Percentiles rank a stretch among this genome's conserved stretches.
These are phyloP conservation scores for Bipolaris sorokiniana DNA, from an alignment of 2,329 filamentous ascomycete genomes.

Conservation along the genomic window DNA sequence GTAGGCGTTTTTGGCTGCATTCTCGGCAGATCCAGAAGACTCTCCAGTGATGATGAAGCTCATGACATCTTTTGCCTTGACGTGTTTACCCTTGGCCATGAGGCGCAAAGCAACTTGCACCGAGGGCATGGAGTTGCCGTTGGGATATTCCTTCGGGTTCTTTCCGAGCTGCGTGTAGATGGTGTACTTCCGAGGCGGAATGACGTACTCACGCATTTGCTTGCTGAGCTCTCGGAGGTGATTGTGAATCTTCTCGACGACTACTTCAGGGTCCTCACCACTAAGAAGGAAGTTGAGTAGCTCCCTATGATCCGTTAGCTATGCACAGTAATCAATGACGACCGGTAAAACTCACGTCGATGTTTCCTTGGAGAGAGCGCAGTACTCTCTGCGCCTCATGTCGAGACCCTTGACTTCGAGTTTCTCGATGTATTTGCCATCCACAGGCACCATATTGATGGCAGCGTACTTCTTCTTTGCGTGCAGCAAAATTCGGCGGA, in stretches of 20 bases:
- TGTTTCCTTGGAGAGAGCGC: constrained; percentile 91
- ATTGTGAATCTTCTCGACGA: constrained; percentile 89
- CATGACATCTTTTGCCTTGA: constrained; percentile 95
- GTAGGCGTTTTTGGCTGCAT: constrained; percentile 86
- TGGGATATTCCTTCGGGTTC: constrained; percentile 89
- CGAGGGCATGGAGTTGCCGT: constrained; percentile 93
- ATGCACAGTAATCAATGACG: not conserved
- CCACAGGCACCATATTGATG: constrained; percentile 87
- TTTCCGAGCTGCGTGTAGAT: constrained; percentile 99
- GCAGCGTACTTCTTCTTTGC: constrained; percentile 99
- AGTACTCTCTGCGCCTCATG: constrained; percentile 98
- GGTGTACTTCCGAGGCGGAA: constrained; percentile 87
- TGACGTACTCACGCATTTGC: constrained; percentile 81
- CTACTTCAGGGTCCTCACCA: constrained; percentile 86
- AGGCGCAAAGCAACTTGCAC: constrained; percentile 94
- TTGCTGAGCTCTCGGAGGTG: constrained; percentile 83
- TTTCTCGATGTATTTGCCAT: constrained; percentile 90
- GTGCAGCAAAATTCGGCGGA: constrained; percentile 88
- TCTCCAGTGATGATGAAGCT: constrained; percentile 88
- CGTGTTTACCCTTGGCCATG: constrained; percentile 80
- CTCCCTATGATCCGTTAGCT: constrained; percentile 55
- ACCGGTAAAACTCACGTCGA: constrained; percentile 62
- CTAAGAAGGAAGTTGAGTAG: constrained; percentile 94
- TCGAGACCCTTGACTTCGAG: constrained; percentile 98
- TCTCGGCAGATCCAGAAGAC: constrained; percentile 67